These are phyloP conservation scores for Leccinum subtestaceum DNA, from an alignment of 768 basidiomycete species.

Conservation along the genomic window DNA sequence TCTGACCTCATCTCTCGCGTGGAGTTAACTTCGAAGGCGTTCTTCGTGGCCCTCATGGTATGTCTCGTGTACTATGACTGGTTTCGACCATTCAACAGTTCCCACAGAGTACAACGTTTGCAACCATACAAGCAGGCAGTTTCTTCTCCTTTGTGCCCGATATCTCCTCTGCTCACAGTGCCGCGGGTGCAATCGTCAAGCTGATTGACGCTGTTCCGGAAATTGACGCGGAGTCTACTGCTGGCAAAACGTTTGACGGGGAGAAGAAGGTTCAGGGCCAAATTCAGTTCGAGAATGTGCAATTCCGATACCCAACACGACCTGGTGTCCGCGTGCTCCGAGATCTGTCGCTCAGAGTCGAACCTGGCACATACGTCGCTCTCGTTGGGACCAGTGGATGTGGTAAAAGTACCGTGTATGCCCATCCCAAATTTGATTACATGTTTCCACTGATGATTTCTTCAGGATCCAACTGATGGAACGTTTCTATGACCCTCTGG, in stretches of 20 bases:
- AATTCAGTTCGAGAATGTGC: slow-evolving; percentile 74
- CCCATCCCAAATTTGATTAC: slow-evolving; percentile 4
- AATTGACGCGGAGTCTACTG: slow-evolving; percentile 75
- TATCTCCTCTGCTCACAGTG: slow-evolving; percentile 77
- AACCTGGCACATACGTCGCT: slow-evolving; percentile 79
- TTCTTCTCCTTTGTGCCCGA: slow-evolving; percentile 86
- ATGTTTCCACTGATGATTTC: neutral
- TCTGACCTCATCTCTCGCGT: slow-evolving; percentile 52
- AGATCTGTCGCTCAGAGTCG: slow-evolving; percentile 64
- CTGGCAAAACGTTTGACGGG: slow-evolving; percentile 52
- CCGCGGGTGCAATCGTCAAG: slow-evolving; percentile 71
- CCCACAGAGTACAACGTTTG: slow-evolving; percentile 47
- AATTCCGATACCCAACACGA: slow-evolving; percentile 89
- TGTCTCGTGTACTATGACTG: too few species aligned
- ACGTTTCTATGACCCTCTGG: slow-evolving; percentile 79
- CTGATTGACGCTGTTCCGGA: slow-evolving; percentile 72
- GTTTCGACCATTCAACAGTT: too few species aligned
- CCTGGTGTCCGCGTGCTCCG: slow-evolving; percentile 82
- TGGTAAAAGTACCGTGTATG: slow-evolving; percentile 81
- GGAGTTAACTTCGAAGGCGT: slow-evolving; percentile 43
- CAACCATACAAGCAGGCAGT: slow-evolving; percentile 85
- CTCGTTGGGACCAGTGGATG: slow-evolving; percentile 80
- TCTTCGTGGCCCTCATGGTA: slow-evolving; percentile 86
- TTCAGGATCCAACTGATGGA: slow-evolving; percentile 75
- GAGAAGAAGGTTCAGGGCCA: slow-evolving; percentile 48